Base-by-base conservation (phyloP, 1,139 yeast species). In the Magnusiomyces fungicola region DNA sequence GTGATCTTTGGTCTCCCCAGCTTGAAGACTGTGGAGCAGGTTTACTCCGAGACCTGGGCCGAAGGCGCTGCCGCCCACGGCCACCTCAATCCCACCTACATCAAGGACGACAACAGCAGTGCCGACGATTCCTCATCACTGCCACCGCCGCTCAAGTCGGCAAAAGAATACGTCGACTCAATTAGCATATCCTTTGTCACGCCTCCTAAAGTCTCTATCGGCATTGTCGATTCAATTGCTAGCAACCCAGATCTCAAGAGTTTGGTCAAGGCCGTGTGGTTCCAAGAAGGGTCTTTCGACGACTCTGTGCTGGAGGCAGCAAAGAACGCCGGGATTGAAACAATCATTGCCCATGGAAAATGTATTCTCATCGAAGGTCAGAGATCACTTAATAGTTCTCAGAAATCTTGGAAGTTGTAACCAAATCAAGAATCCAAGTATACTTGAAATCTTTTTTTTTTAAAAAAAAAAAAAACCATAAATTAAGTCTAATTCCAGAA, bases 211-310 rank as follows among this genome's bases (percentile, higher is more conserved):
- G 74, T 82, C 12, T 78, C 88, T 2, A 65, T 67, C 18, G 59
- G 66, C 7, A 72, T 81, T 1, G 65, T 85, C 45, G 63, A 71
- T 43, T 74, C 73, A 43, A 69, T 75, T 21, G 36, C 18, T 18
- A 48, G 12, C 1, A 68, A 64, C 3, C 44, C 49, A 1, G 22
- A 12, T 46, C 40, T 22, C 16, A 12, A 14, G n/a, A 18, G 27
- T 3, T 53, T 66, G 1, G 68, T 86, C 27, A 76, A 75, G 56
- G 81, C 83, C 0, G 68, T 84, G 27, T 86, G 95, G 95, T 80
- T 84, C 55, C 95, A 86, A 61, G 95, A 95, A 0, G 95, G 95
- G 0, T 75, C 87, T 33, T 83, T 76, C 56, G 80, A 83, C 57
- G 63, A 65, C 7, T 72, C 69, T n/a, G 81, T 80, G 2, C 64